These are phyloP conservation scores for Aegilops bicornis DNA, from an alignment of 176 grass and related monocot genomes.

Conservation along the genomic window DNA sequence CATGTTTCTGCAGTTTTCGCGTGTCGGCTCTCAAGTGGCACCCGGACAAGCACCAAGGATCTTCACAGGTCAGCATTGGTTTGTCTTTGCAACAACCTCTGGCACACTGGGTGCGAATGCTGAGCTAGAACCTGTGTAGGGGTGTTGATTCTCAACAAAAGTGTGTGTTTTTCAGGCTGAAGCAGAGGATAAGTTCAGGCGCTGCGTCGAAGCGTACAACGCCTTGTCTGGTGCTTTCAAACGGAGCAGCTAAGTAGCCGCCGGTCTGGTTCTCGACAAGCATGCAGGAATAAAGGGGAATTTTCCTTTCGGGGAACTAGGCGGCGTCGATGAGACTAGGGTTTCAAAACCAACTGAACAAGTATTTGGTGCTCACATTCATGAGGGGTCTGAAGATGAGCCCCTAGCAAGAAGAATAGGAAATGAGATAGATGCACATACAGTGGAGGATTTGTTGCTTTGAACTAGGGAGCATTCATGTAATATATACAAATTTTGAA, in stretches of 20 bases:
- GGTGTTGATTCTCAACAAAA: not conserved
- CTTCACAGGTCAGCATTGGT: constrained; percentile 54
- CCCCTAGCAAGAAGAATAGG: not conserved
- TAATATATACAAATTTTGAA: not conserved
- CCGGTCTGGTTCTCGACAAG: not conserved
- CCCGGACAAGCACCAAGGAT: constrained; percentile 82
- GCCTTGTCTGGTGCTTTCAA: constrained; percentile 33
- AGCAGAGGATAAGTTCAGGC: constrained; percentile 75
- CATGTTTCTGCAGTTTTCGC: constrained; percentile 54
- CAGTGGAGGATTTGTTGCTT: not conserved
- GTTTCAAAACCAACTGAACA: not conserved
- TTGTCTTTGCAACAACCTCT: not conserved
- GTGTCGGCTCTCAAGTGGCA: constrained; percentile 90
- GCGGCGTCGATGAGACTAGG: not conserved
- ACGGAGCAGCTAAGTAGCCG: constrained; percentile 18
- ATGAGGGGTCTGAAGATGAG: not conserved
- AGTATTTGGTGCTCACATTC: not conserved
- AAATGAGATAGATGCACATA: not conserved
- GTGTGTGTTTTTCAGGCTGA: constrained; percentile 29
- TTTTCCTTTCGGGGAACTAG: not conserved
- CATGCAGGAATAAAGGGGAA: not conserved
- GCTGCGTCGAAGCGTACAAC: constrained; percentile 58
- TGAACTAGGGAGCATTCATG: not conserved
- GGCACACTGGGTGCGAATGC: not conserved
- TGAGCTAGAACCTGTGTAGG: not conserved